phyloP scores from a whole-genome alignment of 2,329 filamentous ascomycete genomes.

The Trichoderma breve region DNA sequence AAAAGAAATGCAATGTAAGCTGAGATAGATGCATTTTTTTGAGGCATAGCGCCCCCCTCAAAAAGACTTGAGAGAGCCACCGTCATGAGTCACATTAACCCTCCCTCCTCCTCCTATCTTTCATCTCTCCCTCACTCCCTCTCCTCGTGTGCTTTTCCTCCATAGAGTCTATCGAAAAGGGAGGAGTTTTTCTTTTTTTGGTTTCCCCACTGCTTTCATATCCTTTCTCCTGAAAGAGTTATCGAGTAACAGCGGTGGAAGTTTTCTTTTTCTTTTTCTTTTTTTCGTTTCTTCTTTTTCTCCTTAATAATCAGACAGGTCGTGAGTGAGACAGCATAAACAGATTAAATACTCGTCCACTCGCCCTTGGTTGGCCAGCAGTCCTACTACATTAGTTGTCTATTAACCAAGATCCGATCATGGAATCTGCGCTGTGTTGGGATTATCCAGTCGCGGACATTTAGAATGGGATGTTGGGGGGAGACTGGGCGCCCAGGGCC shows the following conservation, averaged over 20 bases:
- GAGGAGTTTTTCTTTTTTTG: not conserved
- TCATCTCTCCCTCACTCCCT: not conserved
- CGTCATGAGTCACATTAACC: slow-evolving; percentile 11
- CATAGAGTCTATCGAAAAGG: slow-evolving; percentile 16
- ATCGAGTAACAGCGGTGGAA: slow-evolving; percentile 25
- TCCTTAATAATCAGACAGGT: slow-evolving; percentile 33
- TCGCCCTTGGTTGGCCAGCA: slow-evolving; percentile 26
- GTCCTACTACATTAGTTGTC: slow-evolving; percentile 31
- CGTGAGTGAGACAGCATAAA: slow-evolving; percentile 21
- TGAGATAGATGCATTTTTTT: not conserved
- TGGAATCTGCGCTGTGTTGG: slow-evolving; percentile 24
- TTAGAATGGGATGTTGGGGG: slow-evolving; percentile 66
- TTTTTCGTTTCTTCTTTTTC: not conserved
- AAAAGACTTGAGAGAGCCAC: slow-evolving; percentile 1
- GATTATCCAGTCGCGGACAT: slow-evolving; percentile 18
- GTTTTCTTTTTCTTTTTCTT: not conserved
- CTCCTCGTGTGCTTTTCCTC: not conserved
- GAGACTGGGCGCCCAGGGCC: slow-evolving; percentile 48
- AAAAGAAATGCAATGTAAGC: not conserved
- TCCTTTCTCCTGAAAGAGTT: not conserved
- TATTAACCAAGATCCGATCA: slow-evolving; percentile 23
- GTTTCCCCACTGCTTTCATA: not conserved
- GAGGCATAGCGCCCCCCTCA: not conserved
- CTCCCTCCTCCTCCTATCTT: not conserved
- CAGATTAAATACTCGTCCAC: slow-evolving; percentile 23